Evolutionary conservation across 352 stramenopile species (phyloP).

Genomic region (Peronospora farinosa): DNA sequence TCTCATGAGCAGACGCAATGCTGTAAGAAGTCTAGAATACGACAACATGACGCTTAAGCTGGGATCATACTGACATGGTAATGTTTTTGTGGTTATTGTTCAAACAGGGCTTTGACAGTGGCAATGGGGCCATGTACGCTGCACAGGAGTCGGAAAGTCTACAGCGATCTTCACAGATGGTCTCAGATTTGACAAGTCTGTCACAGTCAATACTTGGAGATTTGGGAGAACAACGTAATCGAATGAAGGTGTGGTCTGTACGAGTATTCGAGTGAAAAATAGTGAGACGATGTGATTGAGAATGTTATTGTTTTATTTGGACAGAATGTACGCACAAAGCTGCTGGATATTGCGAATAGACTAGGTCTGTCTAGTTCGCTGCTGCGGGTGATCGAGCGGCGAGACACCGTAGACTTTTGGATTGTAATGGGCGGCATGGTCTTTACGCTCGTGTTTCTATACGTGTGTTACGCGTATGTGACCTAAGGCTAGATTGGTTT

Average conservation of each 20-base stretch:
- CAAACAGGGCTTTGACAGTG: conserved; percentile 50
- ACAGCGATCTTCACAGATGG: conserved; percentile 71
- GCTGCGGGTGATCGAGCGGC: conserved; percentile 72
- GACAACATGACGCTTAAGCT: background rate
- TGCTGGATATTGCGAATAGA: conserved; percentile 74
- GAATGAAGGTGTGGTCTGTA: conserved; percentile 46
- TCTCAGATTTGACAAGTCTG: conserved; percentile 68
- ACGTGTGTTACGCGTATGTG: conserved; percentile 61
- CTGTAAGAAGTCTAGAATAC: conserved; percentile 16
- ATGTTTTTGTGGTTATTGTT: background rate
- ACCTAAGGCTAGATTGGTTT: conserved; percentile 15
- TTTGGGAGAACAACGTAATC: conserved; percentile 54
- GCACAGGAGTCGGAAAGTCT: conserved; percentile 76
- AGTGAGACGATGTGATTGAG: background rate
- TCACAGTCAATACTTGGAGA: conserved; percentile 70
- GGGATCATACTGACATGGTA: background rate
- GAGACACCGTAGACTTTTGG: conserved; percentile 78
- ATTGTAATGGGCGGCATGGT: conserved; percentile 80
- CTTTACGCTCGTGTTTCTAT: conserved; percentile 76
- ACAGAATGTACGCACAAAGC: conserved; percentile 57
- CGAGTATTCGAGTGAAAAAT: background rate
- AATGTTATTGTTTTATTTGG: conserved; percentile 4
- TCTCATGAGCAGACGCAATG: conserved; percentile 58
- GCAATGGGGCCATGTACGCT: conserved; percentile 67
- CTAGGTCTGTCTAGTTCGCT: conserved; percentile 78